These are phyloP conservation scores for Russula abietina DNA, from an alignment of 768 basidiomycete genomes.

Conservation along the genomic window DNA sequence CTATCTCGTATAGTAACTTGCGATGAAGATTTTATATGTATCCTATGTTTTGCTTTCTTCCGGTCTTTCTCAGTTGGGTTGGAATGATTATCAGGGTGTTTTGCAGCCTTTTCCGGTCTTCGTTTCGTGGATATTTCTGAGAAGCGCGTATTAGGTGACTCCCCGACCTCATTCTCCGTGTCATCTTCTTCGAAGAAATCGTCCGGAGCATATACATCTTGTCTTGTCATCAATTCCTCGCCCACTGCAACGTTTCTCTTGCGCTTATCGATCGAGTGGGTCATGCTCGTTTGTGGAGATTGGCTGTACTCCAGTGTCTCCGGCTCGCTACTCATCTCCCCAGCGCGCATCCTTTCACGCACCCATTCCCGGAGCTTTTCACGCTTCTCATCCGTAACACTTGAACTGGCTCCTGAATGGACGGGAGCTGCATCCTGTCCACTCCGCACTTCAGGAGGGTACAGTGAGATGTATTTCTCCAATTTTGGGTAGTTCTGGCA, in stretches of 20 bases:
- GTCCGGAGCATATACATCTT: constrained; percentile 26
- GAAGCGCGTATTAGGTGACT: not conserved
- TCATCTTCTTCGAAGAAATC: constrained; percentile 32
- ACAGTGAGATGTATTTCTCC: constrained; percentile 86
- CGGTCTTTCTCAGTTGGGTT: not conserved
- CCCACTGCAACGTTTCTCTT: not conserved
- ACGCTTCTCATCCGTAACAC: constrained; percentile 44
- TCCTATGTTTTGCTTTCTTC: constrained; percentile 7
- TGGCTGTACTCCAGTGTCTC: constrained; percentile 36
- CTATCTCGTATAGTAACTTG: not conserved
- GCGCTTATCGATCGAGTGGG: not conserved
- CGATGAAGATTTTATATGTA: not conserved
- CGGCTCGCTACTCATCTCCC: constrained; percentile 54
- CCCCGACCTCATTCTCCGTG: constrained; percentile 13
- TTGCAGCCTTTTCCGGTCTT: not conserved
- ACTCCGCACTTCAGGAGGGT: constrained; percentile 60
- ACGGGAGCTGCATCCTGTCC: constrained; percentile 13
- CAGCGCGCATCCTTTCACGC: constrained; percentile 50
- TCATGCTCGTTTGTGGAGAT: not conserved
- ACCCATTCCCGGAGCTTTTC: constrained; percentile 57
- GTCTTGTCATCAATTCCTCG: not conserved
- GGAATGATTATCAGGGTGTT: not conserved
- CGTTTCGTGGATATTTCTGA: not conserved
- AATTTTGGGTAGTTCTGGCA: constrained; percentile 77
- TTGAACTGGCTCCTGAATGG: constrained; percentile 4